Evolutionary conservation across 768 basidiomycete species (phyloP).

Genomic region (Mrakia blollopis): DNA sequence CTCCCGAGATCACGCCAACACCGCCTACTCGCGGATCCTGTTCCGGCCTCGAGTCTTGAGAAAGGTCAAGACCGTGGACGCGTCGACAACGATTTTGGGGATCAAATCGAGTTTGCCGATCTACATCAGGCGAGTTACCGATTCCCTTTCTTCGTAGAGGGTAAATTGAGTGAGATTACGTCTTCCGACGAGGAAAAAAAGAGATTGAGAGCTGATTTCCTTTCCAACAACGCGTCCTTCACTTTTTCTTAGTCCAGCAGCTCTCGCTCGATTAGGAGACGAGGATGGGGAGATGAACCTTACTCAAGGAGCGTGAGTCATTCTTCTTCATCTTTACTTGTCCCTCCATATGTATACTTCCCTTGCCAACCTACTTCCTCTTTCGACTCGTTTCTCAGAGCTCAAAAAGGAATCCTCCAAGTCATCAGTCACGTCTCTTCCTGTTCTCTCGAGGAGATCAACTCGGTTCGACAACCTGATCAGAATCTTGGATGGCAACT

Average conservation of each 20-base stretch:
- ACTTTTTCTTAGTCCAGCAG: conserved; percentile 18
- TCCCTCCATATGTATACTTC: neutral
- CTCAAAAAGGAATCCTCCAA: conserved; percentile 36
- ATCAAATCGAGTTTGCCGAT: conserved; percentile 24
- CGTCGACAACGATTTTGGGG: conserved; percentile 27
- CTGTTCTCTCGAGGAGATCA: conserved; percentile 40
- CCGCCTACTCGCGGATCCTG: conserved; percentile 21
- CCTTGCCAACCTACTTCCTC: neutral
- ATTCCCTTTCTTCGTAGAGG: no score
- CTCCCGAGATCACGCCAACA: neutral
- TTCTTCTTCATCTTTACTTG: neutral
- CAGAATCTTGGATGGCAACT: conserved; percentile 39
- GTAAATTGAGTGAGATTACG: no score
- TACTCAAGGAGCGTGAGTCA: conserved; percentile 25
- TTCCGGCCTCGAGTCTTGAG: conserved; percentile 30
- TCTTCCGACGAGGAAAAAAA: no score
- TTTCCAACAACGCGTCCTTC: neutral
- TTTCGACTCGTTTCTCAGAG: neutral
- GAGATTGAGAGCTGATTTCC: neutral
- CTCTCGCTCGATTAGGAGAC: conserved; percentile 30
- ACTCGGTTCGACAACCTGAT: conserved; percentile 33
- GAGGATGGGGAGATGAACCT: conserved; percentile 33
- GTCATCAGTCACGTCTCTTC: conserved; percentile 39
- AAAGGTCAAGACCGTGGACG: conserved; percentile 21
- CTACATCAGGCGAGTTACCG: conserved; percentile 14